A percentile compares a stretch with the other conserved stretches of the same genome.
Evolutionary conservation across 768 basidiomycete species (phyloP).

Genomic region (Hypholoma sublateritium): DNA sequence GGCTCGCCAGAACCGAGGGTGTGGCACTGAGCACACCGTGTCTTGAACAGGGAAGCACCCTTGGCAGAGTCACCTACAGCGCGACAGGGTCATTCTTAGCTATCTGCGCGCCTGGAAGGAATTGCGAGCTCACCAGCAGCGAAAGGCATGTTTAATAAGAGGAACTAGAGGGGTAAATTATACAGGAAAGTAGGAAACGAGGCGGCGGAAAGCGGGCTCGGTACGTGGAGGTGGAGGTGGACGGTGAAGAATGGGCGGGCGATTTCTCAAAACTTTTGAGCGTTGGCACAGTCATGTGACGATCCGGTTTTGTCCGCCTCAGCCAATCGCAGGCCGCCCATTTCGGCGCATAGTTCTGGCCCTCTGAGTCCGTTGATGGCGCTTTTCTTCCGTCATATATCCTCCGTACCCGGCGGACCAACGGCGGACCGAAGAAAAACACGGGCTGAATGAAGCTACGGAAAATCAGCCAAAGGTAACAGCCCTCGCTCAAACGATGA

Average conservation of each 20-base stretch:
- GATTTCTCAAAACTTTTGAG: slow-evolving; percentile 23
- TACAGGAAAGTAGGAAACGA: slow-evolving; percentile 19
- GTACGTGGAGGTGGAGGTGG: slow-evolving; percentile 17
- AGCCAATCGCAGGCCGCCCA: slow-evolving; percentile 24
- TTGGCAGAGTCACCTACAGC: slow-evolving; percentile 75
- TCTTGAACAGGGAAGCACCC: slow-evolving; percentile 96
- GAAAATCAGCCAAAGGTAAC: too few species aligned
- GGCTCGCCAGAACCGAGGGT: slow-evolving; percentile 75
- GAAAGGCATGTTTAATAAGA: slow-evolving; percentile 35
- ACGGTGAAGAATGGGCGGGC: slow-evolving; percentile 10
- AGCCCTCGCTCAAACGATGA: too few species aligned
- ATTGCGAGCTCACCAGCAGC: slow-evolving; percentile 34
- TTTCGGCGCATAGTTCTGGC: slow-evolving; percentile 7
- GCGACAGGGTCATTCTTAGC: neutral
- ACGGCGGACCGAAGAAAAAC: neutral
- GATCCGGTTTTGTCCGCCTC: slow-evolving; percentile 30
- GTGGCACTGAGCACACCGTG: slow-evolving; percentile 93
- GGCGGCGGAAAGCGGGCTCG: slow-evolving; percentile 12
- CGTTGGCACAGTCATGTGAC: slow-evolving; percentile 26
- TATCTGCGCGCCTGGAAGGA: neutral
- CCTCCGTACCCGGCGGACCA: neutral
- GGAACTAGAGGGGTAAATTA: slow-evolving; percentile 20
- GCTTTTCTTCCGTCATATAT: neutral
- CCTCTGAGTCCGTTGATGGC: slow-evolving; percentile 5
- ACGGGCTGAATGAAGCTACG: neutral